Evolutionary conservation across 1,139 yeast species (phyloP), one percentile per base, ranked within the genome.

Genomic region (Hansenula lynferdii): DNA sequence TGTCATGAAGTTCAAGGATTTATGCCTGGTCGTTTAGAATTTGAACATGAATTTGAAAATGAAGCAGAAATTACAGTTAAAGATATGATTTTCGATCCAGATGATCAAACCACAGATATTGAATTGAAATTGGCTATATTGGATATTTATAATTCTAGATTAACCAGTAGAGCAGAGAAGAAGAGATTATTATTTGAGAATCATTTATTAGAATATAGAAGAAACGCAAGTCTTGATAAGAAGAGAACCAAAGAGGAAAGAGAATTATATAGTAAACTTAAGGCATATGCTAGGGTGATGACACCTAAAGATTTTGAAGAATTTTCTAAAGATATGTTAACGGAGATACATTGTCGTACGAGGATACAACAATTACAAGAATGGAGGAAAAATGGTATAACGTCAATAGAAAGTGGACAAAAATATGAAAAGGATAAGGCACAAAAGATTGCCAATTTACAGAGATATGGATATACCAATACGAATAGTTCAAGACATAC

Each of bases 11-110:
- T 92, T 45, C 97, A 92, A 61, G 97, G 97, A 4, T 92, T 82
- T 59, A 92, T 94, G 99, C 99, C 99, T 27, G 99, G 98, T 35
- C 77, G 98, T 53, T 69, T 92, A 47, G 99, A 92, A 60, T 92
- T 92, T 61, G 99, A 92, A 56, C 86, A 83, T 43, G 99, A 92
- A 59, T 89, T 85, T 29, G 98, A 94, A 58, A 92, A 92, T 56
- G 99, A 92, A 38, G 98, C 98, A 0, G 99, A 92, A 61, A 72
- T 84, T 40, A 81, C 95, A 0, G 87, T 92, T 28, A 94, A 92
- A 58, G 98, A 94, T 58, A 86, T 92, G 92, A 75, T 84, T 8
- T 92, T 94, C 56, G 97, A 92, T 53, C 87, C 94, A 0, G 97
- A 92, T 47, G 98, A 92, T 54, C 80, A 81, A 44, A 80, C 83